phyloP scores from a whole-genome alignment of 2,329 filamentous ascomycete genomes.

The Alternaria novae-zelandiae region DNA sequence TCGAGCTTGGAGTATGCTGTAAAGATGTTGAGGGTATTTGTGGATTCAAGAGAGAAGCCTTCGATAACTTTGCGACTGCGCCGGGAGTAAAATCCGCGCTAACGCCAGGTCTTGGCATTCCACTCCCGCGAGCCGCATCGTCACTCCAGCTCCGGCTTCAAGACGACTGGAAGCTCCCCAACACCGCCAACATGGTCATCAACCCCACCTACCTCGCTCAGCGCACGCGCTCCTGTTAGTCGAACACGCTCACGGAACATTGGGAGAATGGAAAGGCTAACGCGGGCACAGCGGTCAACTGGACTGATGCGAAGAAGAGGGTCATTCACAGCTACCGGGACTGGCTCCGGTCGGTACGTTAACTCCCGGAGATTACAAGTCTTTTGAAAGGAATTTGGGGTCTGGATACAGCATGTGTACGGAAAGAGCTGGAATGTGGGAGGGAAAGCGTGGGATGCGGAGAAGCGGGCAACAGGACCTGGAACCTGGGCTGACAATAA shows the following conservation, averaged over 20 bases:
- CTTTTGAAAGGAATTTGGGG: neutral
- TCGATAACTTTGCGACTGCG: constrained; percentile 24
- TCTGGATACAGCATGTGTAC: neutral
- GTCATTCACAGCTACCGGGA: constrained; percentile 90
- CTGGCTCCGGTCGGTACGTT: constrained; percentile 93
- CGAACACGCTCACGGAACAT: constrained; percentile 10
- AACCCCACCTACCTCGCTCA: constrained; percentile 87
- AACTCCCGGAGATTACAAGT: neutral
- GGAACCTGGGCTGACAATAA: constrained; percentile 14
- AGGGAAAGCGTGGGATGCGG: neutral
- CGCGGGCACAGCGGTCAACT: constrained; percentile 74
- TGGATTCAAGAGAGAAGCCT: constrained; percentile 11
- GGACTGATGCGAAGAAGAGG: constrained; percentile 84
- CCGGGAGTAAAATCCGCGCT: constrained; percentile 28
- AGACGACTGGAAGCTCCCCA: constrained; percentile 31
- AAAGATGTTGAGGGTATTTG: neutral
- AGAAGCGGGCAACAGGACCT: neutral
- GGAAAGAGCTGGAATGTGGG: neutral
- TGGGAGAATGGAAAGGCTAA: constrained; percentile 29
- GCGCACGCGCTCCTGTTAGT: constrained; percentile 60
- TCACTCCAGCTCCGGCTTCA: constrained; percentile 33
- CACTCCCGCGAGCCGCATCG: constrained; percentile 40
- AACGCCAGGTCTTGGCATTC: constrained; percentile 34
- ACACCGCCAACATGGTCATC: constrained; percentile 70
- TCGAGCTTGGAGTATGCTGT: neutral